Conservation (phyloP, 352 stramenopile species). For the Phytophthora tubulina region DNA sequence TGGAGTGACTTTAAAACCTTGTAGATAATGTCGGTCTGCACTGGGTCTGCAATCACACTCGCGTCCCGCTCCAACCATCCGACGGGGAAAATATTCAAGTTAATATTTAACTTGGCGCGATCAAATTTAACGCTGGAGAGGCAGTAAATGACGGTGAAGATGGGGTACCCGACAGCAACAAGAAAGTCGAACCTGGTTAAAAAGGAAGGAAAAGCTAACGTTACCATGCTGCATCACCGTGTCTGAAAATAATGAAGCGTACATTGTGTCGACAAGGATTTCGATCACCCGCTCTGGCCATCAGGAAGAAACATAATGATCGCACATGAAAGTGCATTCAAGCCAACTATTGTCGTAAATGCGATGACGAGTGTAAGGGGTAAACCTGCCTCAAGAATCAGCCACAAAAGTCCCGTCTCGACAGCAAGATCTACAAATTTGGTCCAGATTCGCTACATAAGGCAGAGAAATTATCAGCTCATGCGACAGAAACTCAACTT, state of each 20-base stretch:
- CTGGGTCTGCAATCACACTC: conserved; percentile 35
- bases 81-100: conserved; percentile 39
- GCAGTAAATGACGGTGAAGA: background rate
- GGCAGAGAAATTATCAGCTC: no score
- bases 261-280: background rate
- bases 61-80: conserved; percentile 40
- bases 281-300: background rate
- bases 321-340: background rate
- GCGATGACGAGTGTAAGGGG: no score
- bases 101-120: conserved; percentile 38
- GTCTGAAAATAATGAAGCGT: no score
- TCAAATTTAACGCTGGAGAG: background rate
- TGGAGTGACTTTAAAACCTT: conserved; percentile 40
- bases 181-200: conserved; percentile 17
- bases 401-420: no score
- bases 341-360: no score
- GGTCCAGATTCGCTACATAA: no score
- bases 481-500: no score
- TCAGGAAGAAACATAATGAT: background rate
- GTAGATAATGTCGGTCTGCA: conserved; percentile 30
- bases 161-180: background rate
- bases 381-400: no score
- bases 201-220: no score
- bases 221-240: no score
- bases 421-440: no score